Percentiles rank a stretch among this genome's conserved stretches.
Conservation (phyloP, 2,329 filamentous ascomycete genomes). For the Fusarium setosum region DNA sequence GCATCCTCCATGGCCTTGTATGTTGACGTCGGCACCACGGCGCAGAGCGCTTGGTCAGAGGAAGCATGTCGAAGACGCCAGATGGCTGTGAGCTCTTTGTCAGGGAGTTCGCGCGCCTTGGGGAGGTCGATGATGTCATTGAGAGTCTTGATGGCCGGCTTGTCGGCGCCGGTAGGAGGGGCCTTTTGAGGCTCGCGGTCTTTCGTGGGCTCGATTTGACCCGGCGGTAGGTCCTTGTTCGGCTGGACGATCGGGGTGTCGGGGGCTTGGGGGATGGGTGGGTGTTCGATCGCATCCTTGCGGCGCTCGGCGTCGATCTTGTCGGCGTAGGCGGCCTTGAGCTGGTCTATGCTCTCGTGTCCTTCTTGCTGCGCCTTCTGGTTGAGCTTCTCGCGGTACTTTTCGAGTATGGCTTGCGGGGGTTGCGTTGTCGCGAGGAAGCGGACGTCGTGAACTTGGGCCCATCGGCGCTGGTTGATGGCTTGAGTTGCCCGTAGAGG, state of each 20-base stretch:
- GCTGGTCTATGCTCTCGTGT: constrained; percentile 75
- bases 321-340: constrained; percentile 86
- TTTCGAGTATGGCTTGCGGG: constrained; percentile 77
- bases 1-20: constrained; percentile 78
- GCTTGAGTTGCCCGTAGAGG: constrained; percentile 47
- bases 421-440: constrained; percentile 85
- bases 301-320: constrained; percentile 81
- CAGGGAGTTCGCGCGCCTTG: constrained; percentile 78
- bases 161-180: constrained; percentile 34
- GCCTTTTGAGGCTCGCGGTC: constrained; percentile 21
- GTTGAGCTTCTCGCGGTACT: constrained; percentile 88
- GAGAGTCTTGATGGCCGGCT: constrained; percentile 57
- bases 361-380: constrained; percentile 82
- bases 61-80: constrained; percentile 90
- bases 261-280: constrained; percentile 50
- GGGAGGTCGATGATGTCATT: constrained; percentile 77
- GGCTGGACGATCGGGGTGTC: constrained; percentile 51
- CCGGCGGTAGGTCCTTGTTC: constrained; percentile 48
- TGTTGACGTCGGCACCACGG: constrained; percentile 78
- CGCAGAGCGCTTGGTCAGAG: constrained; percentile 82
- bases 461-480: constrained; percentile 81
- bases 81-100: constrained; percentile 85
- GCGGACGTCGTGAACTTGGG: constrained; percentile 90
- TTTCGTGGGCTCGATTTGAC: constrained; percentile 24
- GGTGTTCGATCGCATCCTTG: constrained; percentile 67